Conservation (phyloP, 208 protist genomes). For the Endotrypanum monterogeii region DNA sequence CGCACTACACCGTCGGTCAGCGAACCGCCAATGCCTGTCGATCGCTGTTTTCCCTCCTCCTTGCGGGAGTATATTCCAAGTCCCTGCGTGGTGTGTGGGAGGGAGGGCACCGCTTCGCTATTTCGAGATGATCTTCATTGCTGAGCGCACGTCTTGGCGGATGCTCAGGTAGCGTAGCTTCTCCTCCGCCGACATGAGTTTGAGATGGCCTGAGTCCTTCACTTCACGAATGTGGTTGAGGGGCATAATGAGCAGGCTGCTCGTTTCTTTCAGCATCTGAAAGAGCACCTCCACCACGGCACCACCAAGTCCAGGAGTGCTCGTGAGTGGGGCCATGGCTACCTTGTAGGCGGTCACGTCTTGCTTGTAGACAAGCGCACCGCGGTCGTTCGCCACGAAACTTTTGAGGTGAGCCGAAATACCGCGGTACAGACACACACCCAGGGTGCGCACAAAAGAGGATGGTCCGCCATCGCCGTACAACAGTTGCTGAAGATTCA, state of each 20-base stretch:
- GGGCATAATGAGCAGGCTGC: conserved; percentile 80
- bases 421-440: conserved; percentile 85
- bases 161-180: conserved; percentile 81
- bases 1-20: no score
- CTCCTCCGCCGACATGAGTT: conserved; percentile 75
- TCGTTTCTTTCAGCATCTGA: conserved; percentile 82
- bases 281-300: conserved; percentile 87
- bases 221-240: conserved; percentile 86
- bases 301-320: conserved; percentile 70
- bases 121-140: conserved; percentile 55
- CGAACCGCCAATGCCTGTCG: no score
- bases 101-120: conserved; percentile 6
- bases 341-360: conserved; percentile 90
- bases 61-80: no score
- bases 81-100: neutral
- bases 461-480: conserved; percentile 83
- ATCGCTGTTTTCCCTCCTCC: no score
- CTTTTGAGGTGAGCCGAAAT: conserved; percentile 75
- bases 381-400: conserved; percentile 70
- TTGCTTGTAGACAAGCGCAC: conserved; percentile 87
- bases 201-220: conserved; percentile 72
- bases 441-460: conserved; percentile 82
- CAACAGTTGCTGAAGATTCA: conserved; percentile 85
- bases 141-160: conserved; percentile 70
- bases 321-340: conserved; percentile 73